A percentile compares a stretch with the other conserved stretches of the same genome.
Evolutionary conservation across 83 land plant species (phyloP).

Genomic region (Picea abies): DNA sequence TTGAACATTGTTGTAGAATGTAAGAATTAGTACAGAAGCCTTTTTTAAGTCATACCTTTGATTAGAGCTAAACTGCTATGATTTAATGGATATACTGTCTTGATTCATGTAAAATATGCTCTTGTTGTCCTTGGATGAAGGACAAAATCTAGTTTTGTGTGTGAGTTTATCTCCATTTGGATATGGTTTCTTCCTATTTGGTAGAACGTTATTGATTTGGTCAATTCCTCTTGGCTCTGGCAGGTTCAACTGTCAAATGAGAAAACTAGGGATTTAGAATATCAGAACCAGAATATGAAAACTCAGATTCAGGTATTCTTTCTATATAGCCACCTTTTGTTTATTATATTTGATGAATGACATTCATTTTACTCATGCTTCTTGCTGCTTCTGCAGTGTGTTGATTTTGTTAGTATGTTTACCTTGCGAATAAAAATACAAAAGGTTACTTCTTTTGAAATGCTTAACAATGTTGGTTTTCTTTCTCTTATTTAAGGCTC

Average conservation of each 20-base stretch:
- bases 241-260: neutral
- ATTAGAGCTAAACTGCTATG: no score
- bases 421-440: neutral
- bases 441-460: no score
- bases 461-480: neutral
- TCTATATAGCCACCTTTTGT: neutral
- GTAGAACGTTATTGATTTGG: neutral
- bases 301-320: neutral
- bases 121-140: neutral
- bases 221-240: neutral
- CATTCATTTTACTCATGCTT: neutral
- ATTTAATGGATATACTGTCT: neutral
- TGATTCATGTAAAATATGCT: neutral
- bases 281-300: neutral
- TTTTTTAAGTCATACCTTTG: no score
- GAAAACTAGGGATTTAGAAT: neutral
- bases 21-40: no score
- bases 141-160: no score
- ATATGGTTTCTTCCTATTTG: neutral
- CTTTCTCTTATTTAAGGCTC: neutral
- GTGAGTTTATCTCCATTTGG: neutral
- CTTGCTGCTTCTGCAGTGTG: neutral
- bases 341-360: neutral
- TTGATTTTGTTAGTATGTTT: neutral
- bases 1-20: no score